A percentile compares a stretch with the other conserved stretches of the same genome.
These are phyloP conservation scores for Rosa chinensis DNA, from an alignment of 306 rosid species.

Conservation along the genomic window DNA sequence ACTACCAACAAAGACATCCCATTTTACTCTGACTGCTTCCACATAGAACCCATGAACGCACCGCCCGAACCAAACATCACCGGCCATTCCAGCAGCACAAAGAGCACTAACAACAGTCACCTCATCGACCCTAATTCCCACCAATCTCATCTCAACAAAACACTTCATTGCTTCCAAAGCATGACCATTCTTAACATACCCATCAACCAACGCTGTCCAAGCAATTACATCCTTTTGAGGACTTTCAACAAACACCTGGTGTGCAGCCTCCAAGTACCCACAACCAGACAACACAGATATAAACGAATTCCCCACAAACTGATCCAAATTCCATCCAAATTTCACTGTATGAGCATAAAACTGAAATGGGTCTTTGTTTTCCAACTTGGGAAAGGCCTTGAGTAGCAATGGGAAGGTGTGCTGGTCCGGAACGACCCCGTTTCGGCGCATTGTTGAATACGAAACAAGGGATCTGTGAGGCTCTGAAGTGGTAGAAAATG, in stretches of 20 bases:
- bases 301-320: constrained; percentile 51
- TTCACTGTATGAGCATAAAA: constrained; percentile 27
- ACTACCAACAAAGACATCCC: constrained; percentile 16
- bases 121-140: constrained; percentile 5
- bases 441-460: constrained; percentile 42
- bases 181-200: constrained; percentile 43
- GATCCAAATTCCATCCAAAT: constrained; percentile 50
- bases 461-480: constrained; percentile 37
- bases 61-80: constrained; percentile 8
- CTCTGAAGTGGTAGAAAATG: constrained; percentile 32
- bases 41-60: constrained; percentile 22
- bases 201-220: constrained; percentile 65
- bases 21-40: constrained; percentile 10
- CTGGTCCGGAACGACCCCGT: constrained; percentile 44
- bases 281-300: constrained; percentile 51
- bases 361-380: constrained; percentile 50
- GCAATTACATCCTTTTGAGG: constrained; percentile 53
- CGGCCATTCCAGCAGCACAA: constrained; percentile 10
- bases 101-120: constrained; percentile 19
- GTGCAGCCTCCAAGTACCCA: constrained; percentile 43
- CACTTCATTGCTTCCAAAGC: constrained; percentile 10
- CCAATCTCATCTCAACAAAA: constrained; percentile 13
- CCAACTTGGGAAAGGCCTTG: constrained; percentile 33
- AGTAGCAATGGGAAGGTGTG: constrained; percentile 62
- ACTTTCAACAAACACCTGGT: constrained; percentile 44